Evolutionary conservation across 1,284 basidiomycete genomes (phyloP), one percentile per base, ranked within the genome.

Genomic region (Agaricales sp.): DNA sequence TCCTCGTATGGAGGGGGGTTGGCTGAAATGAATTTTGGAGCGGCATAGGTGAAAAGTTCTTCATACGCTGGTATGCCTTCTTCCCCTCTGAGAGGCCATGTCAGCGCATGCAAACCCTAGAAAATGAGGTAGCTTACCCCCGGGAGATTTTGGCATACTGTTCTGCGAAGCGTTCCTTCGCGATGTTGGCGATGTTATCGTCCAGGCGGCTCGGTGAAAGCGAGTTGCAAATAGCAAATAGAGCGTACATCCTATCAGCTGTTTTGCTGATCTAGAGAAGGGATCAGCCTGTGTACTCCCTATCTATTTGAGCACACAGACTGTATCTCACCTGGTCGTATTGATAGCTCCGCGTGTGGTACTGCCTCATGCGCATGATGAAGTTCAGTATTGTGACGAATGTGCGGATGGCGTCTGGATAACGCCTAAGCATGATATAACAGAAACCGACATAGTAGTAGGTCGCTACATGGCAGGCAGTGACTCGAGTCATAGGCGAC

Each of bases 371-470:
- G 39, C 89, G 78, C 69, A 88, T 81, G 61, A 94, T 87, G 72
- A 93, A 93, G 70, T 95, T 94, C 45, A 98, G 74, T 58, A 96
- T 90, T 25, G 87, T 86, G 44, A 92, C 88, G 62, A 97, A 95
- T 13, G 90, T 84, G 49, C 92, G 86, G 63, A 92, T 92, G 21
- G 94, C 94, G 63, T 99, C 95, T 3, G 94, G 84, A 67, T 95
- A 97, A 54, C 95, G 81, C 48, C 91, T 78, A 26, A 98, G 79
- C 76, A 94, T 92, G 66, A 98, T 80, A 69, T 98, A 98, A 67
- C 92, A 93, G 73, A 96, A 92, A 30, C 92, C 93, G 54, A 96
- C 89, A 61, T 95, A 92, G 71, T 94, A 96, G 70, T 93, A 93
- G 1, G 89, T 89, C 41, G 91, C 81, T 51, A 98, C 93, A 71